Evolutionary conservation across 2,329 filamentous ascomycete species (phyloP), one percentile per base, ranked within the genome.

Genomic region (Onygenales sp.): DNA sequence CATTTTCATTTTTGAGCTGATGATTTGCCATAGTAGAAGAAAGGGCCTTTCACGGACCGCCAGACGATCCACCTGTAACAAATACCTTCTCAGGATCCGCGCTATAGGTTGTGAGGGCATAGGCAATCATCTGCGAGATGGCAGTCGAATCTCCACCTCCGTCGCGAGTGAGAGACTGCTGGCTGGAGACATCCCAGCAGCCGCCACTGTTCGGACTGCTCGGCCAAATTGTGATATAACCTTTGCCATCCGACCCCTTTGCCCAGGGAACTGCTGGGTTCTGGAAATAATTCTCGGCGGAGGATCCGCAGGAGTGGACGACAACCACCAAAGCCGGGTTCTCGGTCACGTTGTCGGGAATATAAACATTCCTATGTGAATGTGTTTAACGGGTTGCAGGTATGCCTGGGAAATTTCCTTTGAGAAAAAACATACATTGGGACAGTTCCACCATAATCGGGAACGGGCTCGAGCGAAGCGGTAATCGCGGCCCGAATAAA

Each of bases 121-220:
- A 71, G 13, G 61, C 62, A 1, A 70, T 68, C 66, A 70, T 70
- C 45, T 67, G 70, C n/a, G 62, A 69, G 45, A 73, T 68, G 1
- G 68, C 68, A 17, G 70, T 61, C 39, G 68, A 71, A 47, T 72
- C 68, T 1, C 70, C 68, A 8, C 69, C 70, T 1, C 65, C 69
- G 32, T 69, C 62, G 37, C 67, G 66, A 2, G 63, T 64, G 34
- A 71, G 55, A 0, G 57, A 56, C 34, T 58, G 42, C 13, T 59
- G 42, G 1, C 75, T 80, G 4, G 77, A 78, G 2, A 83, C 78
- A 54, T 83, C 81, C 80, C 80, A 83, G 67, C 81, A 83, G 6
- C 70, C 78, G n/a, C 64, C 64, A 21, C 31, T 39, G 58, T 78
- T 75, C 0, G 77, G 77, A 2, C 74, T 75, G 58, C 74, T 70